Conservation (phyloP, 1,284 basidiomycete species). For the Pulchroboletus neoregius region DNA sequence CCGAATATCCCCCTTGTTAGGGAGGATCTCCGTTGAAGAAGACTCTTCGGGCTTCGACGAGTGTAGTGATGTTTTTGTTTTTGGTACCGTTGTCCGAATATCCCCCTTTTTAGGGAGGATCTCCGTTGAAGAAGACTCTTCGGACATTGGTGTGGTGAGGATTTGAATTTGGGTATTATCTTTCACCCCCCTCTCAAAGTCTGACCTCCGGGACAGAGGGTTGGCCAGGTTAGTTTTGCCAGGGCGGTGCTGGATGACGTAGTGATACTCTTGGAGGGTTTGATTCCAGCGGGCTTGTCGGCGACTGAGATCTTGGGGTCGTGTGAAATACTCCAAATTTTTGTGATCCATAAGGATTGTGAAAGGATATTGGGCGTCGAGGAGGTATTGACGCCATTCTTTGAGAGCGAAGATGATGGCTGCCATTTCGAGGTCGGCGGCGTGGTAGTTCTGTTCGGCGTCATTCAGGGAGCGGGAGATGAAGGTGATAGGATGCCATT, state of each 20-base stretch:
- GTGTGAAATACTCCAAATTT: neutral
- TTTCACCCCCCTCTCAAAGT: neutral
- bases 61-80: too few relatives aligned
- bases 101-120: too few relatives aligned
- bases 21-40: too few relatives aligned
- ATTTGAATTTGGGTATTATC: too few relatives aligned
- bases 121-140: too few relatives aligned
- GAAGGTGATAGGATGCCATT: neutral
- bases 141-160: neutral
- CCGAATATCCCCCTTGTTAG: too few relatives aligned
- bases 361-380: neutral
- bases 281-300: neutral
- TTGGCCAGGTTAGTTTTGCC: neutral
- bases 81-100: too few relatives aligned
- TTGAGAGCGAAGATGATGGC: neutral
- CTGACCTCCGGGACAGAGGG: neutral
- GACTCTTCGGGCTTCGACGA: too few relatives aligned
- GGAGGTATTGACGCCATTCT: neutral
- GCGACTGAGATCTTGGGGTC: neutral
- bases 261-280: neutral
- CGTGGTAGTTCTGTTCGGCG: neutral
- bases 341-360: neutral
- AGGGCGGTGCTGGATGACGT: neutral
- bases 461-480: neutral
- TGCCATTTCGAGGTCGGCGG: neutral